Percentiles rank a stretch among this genome's conserved stretches.
Conservation (phyloP, 768 basidiomycete species). For the Russula sp. region DNA sequence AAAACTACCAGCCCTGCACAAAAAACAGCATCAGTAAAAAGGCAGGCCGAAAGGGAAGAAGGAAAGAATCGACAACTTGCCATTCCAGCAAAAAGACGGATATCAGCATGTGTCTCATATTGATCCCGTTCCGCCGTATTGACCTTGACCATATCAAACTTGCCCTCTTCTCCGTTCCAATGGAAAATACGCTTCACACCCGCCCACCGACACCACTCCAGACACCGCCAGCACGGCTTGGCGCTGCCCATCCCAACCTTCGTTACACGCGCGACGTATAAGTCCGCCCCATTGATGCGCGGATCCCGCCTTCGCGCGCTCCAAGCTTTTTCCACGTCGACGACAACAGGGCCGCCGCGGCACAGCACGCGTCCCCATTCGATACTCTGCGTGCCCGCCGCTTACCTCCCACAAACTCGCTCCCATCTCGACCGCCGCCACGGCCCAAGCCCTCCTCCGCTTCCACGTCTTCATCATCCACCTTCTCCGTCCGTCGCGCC, state of each 20-base stretch:
- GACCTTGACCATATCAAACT: slow-evolving; percentile 48
- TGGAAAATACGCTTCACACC: slow-evolving; percentile 57
- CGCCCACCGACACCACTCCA: slow-evolving; percentile 57
- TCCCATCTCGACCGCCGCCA: background rate
- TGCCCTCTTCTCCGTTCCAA: slow-evolving; percentile 42
- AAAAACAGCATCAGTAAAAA: background rate
- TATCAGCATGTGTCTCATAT: slow-evolving; percentile 49
- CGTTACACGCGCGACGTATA: slow-evolving; percentile 52
- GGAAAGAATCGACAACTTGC: slow-evolving; percentile 37
- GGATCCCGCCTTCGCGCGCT: slow-evolving; percentile 41
- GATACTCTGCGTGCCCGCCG: background rate
- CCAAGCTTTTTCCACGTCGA: slow-evolving; percentile 35
- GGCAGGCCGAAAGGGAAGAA: background rate
- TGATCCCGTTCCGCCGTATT: slow-evolving; percentile 40
- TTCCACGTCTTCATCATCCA: slow-evolving; percentile 4
- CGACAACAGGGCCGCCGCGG: slow-evolving; percentile 15
- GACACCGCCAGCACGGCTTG: slow-evolving; percentile 54
- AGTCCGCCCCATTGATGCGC: slow-evolving; percentile 50
- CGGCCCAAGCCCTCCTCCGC: background rate
- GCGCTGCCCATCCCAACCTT: slow-evolving; percentile 51
- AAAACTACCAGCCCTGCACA: slow-evolving; percentile 19
- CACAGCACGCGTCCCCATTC: slow-evolving; percentile 1
- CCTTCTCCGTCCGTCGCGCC: slow-evolving; percentile 8
- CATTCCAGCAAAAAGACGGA: slow-evolving; percentile 44
- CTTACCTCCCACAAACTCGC: background rate